Conservation (phyloP, 768 basidiomycete species). For the Psilocybe cubensis region DNA sequence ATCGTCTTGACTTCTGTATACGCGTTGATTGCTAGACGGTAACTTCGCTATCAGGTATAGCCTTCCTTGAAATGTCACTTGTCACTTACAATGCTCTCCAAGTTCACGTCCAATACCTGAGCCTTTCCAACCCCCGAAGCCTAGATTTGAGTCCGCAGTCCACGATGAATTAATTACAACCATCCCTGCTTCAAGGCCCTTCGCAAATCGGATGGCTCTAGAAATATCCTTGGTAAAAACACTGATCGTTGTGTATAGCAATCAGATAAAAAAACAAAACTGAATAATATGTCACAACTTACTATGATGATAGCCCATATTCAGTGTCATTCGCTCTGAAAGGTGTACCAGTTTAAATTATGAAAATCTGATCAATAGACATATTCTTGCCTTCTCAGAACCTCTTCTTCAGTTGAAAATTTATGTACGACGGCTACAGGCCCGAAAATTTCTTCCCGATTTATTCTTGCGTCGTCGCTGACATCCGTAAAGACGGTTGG, state of each 20-base stretch:
- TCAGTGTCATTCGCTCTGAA: conserved; percentile 68
- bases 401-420: conserved; percentile 67
- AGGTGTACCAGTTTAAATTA: too few species aligned
- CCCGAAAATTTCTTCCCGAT: conserved; percentile 74
- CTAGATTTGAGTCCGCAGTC: background rate
- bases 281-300: background rate
- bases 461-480: conserved; percentile 68
- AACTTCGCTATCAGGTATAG: background rate
- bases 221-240: background rate
- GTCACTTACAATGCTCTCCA: background rate
- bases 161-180: background rate
- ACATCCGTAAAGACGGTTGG: conserved; percentile 75
- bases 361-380: background rate
- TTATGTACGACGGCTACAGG: conserved; percentile 74
- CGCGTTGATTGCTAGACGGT: background rate
- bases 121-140: background rate
- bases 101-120: background rate
- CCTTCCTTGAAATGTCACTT: too few species aligned
- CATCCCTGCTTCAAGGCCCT: background rate
- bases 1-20: conserved; percentile 2
- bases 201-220: background rate
- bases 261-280: too few species aligned
- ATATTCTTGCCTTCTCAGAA: conserved; percentile 36
- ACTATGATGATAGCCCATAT: conserved; percentile 69
- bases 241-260: background rate